Base-by-base conservation (phyloP, 2,329 filamentous ascomycete genomes). In the Penicillium sp. region DNA sequence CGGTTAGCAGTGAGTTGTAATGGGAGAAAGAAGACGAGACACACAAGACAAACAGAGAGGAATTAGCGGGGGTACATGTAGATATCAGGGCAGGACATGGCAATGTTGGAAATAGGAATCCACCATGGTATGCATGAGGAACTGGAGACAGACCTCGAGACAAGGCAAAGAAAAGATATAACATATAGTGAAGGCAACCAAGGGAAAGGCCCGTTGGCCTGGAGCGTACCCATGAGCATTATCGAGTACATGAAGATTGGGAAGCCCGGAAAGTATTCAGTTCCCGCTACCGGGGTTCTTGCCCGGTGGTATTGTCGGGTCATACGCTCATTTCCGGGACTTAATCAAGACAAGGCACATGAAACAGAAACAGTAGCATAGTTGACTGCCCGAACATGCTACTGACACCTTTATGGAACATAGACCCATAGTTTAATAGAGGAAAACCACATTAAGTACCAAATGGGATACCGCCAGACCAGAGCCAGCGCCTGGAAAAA, bases 401-500 rank as follows among this genome's bases (percentile, higher is more conserved):
- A 39, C 34, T 39, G 45, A 43, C 33, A 55, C 42, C 47, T 40
- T 29, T 40, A 46, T 21, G 37, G 46, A 29, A 43, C 34, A 52
- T 34, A 40, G 8, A 52, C 35, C 37, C 42, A 35, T 49, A 17
- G n/a, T 29, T 43, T 26, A 33, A 33, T 19, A 53, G 32, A 42
- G 42, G 22, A 54, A 53, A 55, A 45, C 52, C 48, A 45, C 49
- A 47, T 41, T 47, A 48, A 46, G 55, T 53, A 55, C 46, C 55
- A 43, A 48, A 24, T 38, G 47, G 57, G 43, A 45, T 50, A 51
- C 53, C 53, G 49, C 48, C 26, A 45, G 54, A 53, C 42, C 45
- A 49, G 53, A 54, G 49, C 53, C 48, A 53, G 55, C 53, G 53
- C 57, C 53, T 49, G 54, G 51, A 29, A 52, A 53, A 52, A 56